These are phyloP conservation scores for Fusarium sp. DNA, from an alignment of 2,329 filamentous ascomycete species.

Conservation along the genomic window DNA sequence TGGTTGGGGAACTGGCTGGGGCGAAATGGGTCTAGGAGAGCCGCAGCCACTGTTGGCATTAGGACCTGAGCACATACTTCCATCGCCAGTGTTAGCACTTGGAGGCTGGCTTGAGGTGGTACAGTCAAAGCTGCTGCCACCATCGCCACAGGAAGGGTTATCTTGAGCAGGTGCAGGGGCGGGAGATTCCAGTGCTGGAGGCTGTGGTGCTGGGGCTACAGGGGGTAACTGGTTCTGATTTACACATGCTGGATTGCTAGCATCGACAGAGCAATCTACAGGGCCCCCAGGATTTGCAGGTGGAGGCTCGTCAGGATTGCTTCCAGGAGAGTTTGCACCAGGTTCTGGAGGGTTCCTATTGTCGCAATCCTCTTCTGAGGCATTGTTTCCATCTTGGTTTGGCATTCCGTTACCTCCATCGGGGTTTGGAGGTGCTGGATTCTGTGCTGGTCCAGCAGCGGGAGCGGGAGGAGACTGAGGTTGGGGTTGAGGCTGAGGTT, in stretches of 20 bases:
- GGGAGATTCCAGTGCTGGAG: not conserved
- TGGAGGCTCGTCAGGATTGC: not conserved
- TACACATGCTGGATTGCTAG: conserved; percentile 11
- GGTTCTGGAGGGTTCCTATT: not conserved
- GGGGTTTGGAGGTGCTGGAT: conserved; percentile 1
- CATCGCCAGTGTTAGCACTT: not conserved
- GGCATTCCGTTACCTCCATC: not conserved
- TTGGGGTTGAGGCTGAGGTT: not conserved
- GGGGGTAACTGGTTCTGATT: conserved; percentile 1
- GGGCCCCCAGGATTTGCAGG: not conserved
- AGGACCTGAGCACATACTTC: not conserved
- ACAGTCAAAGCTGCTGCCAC: not conserved
- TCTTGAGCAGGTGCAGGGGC: conserved; percentile 1
- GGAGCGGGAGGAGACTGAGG: not conserved
- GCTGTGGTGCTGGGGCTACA: not conserved
- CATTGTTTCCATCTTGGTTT: not conserved
- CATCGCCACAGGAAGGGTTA: not conserved
- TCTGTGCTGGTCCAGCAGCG: conserved; percentile 1
- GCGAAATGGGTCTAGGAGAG: conserved; percentile 5
- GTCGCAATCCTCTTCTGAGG: conserved; percentile 17
- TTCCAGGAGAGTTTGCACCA: not conserved
- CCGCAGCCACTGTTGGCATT: not conserved
- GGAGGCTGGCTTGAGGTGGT: not conserved
- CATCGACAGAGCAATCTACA: conserved; percentile 5
- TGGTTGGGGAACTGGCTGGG: conserved; percentile 3